Evolutionary conservation across 2,329 filamentous ascomycete species (phyloP), one percentile per base, ranked within the genome.

Genomic region (Alternaria postmessia): DNA sequence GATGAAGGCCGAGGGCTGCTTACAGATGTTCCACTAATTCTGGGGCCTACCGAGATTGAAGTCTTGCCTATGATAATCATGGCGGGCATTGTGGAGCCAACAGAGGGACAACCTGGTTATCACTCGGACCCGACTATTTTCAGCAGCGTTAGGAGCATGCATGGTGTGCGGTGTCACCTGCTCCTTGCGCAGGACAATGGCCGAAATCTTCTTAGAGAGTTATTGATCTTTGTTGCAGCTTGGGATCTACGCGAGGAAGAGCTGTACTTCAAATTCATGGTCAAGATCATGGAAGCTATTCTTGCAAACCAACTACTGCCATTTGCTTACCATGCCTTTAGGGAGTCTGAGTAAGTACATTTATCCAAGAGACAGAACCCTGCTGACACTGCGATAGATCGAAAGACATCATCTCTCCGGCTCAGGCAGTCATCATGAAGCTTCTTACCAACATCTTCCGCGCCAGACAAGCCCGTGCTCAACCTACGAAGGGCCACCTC

Each of bases 1-100:
- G 91, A 92, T 4, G 90, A 92, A 22, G 85, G 92, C 73, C 91
- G 92, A 18, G 94, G 94, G 12, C 82, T 98, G 14, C 82, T 98
- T 56, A 97, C 94, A 0, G 94, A 98, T 76, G 93, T 98, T 12
- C 94, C 94, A 30, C 91, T 98, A 67, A 96, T 97, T 38, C 84
- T 98, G 30, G 94, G 96, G 43, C 94, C 94, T 0, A 94, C 93
- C 57, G 94, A 98, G 79, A 97, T 97, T 54, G 94, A 98, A 78
- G 94, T 95, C 6, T 82, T 98, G 54, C 94, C 96, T 56, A 97
- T 97, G 94, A 96, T 97, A 61, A 90, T 98, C 71, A 97, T 97
- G 82, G 94, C 92, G 14, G 96, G 94, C 63, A 96, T 98, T 54
- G 88, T 97, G 22, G 92, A 96, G 70, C 89, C 88, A n/a, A 84